Percentiles rank a stretch among this genome's conserved stretches.
Evolutionary conservation across 768 basidiomycete species (phyloP).

Genomic region (Pulveroboletus sp.): DNA sequence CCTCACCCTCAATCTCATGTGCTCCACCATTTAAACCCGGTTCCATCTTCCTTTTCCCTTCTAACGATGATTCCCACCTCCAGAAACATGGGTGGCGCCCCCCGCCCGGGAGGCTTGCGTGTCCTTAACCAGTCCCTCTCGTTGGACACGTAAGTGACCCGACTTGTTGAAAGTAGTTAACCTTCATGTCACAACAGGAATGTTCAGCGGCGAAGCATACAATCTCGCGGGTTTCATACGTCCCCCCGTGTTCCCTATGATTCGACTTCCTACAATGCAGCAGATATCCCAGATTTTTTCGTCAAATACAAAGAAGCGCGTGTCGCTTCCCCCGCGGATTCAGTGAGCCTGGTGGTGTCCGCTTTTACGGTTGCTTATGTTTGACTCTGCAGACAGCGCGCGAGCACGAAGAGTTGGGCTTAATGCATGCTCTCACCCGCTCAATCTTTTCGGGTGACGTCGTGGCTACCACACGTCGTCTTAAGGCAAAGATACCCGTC

Average conservation of each 20-base stretch:
- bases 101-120: slow-evolving; percentile 37
- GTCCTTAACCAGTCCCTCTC: slow-evolving; percentile 32
- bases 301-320: slow-evolving; percentile 26
- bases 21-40: slow-evolving; percentile 10
- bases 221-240: slow-evolving; percentile 24
- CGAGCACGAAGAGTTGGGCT: slow-evolving; percentile 11
- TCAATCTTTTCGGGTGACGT: slow-evolving; percentile 23
- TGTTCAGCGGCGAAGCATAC: neutral
- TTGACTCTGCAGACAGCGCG: neutral
- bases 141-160: slow-evolving; percentile 35
- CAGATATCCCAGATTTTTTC: slow-evolving; percentile 27
- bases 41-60: neutral
- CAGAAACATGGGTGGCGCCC: slow-evolving; percentile 40
- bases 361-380: neutral
- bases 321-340: neutral
- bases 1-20: neutral
- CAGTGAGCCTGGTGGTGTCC: slow-evolving; percentile 3
- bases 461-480: slow-evolving; percentile 27
- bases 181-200: slow-evolving; percentile 28
- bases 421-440: slow-evolving; percentile 23
- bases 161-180: slow-evolving; percentile 37
- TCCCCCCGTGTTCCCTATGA: slow-evolving; percentile 15
- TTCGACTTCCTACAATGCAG: slow-evolving; percentile 27
- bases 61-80: slow-evolving; percentile 14
- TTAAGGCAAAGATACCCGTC: slow-evolving; percentile 26